A percentile compares a stretch with the other conserved stretches of the same genome.
Evolutionary conservation across 768 basidiomycete species (phyloP).

Genomic region (Termitomyces sp.): DNA sequence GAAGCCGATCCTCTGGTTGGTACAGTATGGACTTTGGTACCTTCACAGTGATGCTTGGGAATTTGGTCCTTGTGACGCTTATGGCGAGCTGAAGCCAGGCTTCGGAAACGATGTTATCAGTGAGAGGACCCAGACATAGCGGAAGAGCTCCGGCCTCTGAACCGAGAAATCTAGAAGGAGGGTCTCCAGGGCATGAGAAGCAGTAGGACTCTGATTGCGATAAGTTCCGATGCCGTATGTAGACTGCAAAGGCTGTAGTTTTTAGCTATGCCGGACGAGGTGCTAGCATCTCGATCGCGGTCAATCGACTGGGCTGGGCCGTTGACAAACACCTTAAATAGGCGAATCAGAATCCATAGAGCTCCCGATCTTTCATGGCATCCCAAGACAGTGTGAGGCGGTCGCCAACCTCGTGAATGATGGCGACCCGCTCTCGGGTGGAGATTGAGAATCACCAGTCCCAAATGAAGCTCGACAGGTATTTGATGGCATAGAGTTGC

Average conservation of each 20-base stretch:
- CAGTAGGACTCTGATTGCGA: not conserved
- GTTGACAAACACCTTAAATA: not conserved
- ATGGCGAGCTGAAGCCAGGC: conserved; percentile 19
- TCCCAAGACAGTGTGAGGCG: not conserved
- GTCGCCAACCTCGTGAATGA: not conserved
- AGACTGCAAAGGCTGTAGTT: not conserved
- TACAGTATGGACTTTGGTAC: conserved; percentile 24
- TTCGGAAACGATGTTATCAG: not conserved
- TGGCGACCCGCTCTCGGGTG: too few relatives aligned
- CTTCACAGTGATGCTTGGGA: conserved; percentile 29
- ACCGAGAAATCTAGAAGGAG: not conserved
- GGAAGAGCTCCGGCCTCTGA: not conserved
- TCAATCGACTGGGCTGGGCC: not conserved
- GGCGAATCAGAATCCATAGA: not conserved
- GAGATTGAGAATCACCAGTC: too few relatives aligned
- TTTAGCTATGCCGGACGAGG: not conserved
- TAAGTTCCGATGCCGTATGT: not conserved
- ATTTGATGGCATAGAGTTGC: too few relatives aligned
- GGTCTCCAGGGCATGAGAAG: too few relatives aligned
- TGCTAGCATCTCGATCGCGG: not conserved
- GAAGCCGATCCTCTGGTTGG: conserved; percentile 21
- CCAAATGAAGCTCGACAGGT: too few relatives aligned
- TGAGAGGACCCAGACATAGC: not conserved
- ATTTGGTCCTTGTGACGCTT: conserved; percentile 28
- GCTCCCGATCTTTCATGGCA: not conserved